A percentile compares a stretch with the other conserved stretches of the same genome.
Evolutionary conservation across 768 basidiomycete genomes (phyloP).

Genomic region (Suillus lakei): DNA sequence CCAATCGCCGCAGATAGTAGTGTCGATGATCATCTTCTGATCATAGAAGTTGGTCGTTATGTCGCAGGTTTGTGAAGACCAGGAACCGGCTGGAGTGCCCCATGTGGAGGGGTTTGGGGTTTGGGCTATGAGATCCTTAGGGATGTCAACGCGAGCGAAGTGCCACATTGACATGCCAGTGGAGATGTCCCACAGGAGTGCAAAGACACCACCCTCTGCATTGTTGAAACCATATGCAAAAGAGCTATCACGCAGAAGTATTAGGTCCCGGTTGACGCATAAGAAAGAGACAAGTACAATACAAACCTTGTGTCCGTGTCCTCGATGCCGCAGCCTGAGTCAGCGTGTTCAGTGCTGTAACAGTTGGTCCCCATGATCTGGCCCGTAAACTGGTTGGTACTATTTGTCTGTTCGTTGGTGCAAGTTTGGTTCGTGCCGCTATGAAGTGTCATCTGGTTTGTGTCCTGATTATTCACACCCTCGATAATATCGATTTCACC

Average conservation of each 20-base stretch:
- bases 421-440: slow-evolving; percentile 49
- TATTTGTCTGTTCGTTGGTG: slow-evolving; percentile 18
- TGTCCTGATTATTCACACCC: slow-evolving; percentile 61
- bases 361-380: slow-evolving; percentile 36
- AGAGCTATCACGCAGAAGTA: slow-evolving; percentile 28
- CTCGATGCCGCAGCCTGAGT: slow-evolving; percentile 55
- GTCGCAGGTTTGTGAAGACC: slow-evolving; percentile 52
- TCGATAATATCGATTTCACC: slow-evolving; percentile 81
- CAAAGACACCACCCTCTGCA: slow-evolving; percentile 56
- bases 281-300: background rate
- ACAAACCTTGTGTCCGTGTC: slow-evolving; percentile 38
- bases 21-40: slow-evolving; percentile 49
- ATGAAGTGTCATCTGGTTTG: slow-evolving; percentile 72
- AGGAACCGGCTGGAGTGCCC: slow-evolving; percentile 57
- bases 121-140: slow-evolving; percentile 50
- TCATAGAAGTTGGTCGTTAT: slow-evolving; percentile 54
- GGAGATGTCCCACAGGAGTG: slow-evolving; percentile 51
- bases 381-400: slow-evolving; percentile 24
- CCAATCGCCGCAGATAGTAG: slow-evolving; percentile 39
- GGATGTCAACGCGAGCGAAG: slow-evolving; percentile 56
- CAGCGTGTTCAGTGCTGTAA: slow-evolving; percentile 40
- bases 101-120: slow-evolving; percentile 53
- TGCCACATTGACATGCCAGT: slow-evolving; percentile 61
- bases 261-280: slow-evolving; percentile 40
- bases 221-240: slow-evolving; percentile 43